Percentiles rank a stretch among this genome's conserved stretches.
phyloP scores from a whole-genome alignment of 108 stramenopile genomes.

The Fragilaria radians region DNA sequence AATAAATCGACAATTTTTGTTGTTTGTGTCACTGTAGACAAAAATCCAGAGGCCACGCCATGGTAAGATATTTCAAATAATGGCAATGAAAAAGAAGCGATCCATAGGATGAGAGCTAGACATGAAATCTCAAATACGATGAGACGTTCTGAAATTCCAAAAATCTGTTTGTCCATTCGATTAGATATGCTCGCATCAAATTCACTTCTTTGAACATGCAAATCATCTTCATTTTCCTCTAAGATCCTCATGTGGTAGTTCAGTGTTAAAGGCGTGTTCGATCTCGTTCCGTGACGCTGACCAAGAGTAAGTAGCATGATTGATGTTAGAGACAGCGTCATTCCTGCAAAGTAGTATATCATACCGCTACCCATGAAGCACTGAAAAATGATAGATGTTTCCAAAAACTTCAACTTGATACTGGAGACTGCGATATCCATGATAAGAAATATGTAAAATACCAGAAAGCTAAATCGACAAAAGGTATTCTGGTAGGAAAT shows the following conservation, averaged over 20 bases:
- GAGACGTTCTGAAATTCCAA: constrained; percentile 15
- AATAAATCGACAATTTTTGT: constrained; percentile 13
- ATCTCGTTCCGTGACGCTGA: background rate
- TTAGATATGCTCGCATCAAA: background rate
- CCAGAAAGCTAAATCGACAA: constrained; percentile 21
- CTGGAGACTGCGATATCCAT: constrained; percentile 26
- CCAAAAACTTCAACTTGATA: constrained; percentile 18
- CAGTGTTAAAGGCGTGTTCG: background rate
- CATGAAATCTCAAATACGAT: constrained; percentile 26
- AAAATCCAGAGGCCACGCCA: constrained; percentile 21
- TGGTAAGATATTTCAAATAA: constrained; percentile 20
- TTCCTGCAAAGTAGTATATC: constrained; percentile 28
- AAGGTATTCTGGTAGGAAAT: too few relatives aligned
- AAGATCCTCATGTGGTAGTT: background rate
- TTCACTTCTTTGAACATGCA: background rate
- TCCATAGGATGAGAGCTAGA: constrained; percentile 20
- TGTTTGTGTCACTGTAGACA: constrained; percentile 14
- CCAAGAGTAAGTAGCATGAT: background rate
- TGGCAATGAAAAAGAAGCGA: constrained; percentile 35
- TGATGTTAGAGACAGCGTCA: background rate
- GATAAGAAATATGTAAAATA: constrained; percentile 20
- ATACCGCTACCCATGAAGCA: constrained; percentile 23
- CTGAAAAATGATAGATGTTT: constrained; percentile 15
- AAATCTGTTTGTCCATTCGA: background rate
- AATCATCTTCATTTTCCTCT: background rate